Evolutionary conservation across 345 rosid species (phyloP).

Genomic region (Hypericum perforatum): DNA sequence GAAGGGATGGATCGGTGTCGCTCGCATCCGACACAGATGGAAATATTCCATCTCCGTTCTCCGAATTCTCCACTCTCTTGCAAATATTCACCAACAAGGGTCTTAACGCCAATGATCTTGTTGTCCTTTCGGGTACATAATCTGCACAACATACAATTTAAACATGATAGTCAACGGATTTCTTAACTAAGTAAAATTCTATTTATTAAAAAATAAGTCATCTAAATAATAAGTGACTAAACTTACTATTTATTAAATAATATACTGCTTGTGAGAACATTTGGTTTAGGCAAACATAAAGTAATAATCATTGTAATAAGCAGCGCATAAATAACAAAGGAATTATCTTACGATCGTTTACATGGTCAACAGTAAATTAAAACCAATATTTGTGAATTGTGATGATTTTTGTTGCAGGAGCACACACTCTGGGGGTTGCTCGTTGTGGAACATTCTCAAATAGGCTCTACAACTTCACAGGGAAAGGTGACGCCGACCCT

Average conservation of each 20-base stretch:
- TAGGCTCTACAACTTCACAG: slow-evolving; percentile 51
- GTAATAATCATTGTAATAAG: too few species aligned
- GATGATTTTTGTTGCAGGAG: slow-evolving; percentile 29
- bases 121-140: slow-evolving; percentile 1
- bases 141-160: neutral
- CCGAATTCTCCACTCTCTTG: neutral
- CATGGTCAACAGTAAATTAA: too few species aligned
- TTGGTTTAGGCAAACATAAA: too few species aligned
- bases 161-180: too few species aligned
- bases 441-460: slow-evolving; percentile 33
- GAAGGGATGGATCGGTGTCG: neutral
- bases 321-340: too few species aligned
- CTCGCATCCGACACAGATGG: neutral
- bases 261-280: too few species aligned
- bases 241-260: too few species aligned
- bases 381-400: too few species aligned
- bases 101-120: neutral
- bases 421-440: slow-evolving; percentile 51
- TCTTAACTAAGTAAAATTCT: too few species aligned
- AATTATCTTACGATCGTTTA: too few species aligned
- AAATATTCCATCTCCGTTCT: neutral
- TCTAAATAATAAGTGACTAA: too few species aligned
- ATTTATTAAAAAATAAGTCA: too few species aligned
- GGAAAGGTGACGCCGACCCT: slow-evolving; percentile 49
- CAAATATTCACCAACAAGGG: neutral